Evolutionary conservation across 108 stramenopile species (phyloP), one percentile per base, ranked within the genome.

Genomic region (Schizochytrium sp.): DNA sequence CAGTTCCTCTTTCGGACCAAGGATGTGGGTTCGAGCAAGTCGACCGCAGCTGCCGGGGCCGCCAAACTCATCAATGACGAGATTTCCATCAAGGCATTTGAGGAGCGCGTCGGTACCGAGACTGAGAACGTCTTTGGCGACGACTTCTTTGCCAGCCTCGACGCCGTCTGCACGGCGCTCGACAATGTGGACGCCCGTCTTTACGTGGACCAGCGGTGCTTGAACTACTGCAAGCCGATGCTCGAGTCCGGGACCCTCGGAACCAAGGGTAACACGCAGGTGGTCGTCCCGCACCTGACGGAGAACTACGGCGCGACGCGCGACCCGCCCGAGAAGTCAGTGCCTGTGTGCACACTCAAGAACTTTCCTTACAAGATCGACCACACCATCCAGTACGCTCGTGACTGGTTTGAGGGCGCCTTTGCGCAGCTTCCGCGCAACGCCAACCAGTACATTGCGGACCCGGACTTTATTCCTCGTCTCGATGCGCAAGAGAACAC

Each of bases 361-460:
- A 98, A 98, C 95, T 99, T 98, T 90, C 99, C 99, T 60, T 98
- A 98, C 93, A 96, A 98, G 90, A 98, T 98, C 90, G 96, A 98
- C 90, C 98, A 98, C 93, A 97, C 97, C 14, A 87, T 99, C 88
- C 98, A 99, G 91, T 99, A 98, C 98, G 98, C 98, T 5, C 93
- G 99, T 23, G 99, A 99, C 92, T 98, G 96, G 93, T 99, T 99
- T 91, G 99, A 98, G 93, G 99, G 97, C 6, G 95, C 93, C 53
- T 98, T 98, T 94, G 96, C 96, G 91, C 99, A 99, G 90, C 92
- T 92, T 23, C 95, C 97, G 12, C 97, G 97, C 89, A 98, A 98
- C 88, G 98, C 96, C 60, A 98, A 98, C 91, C 87, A 93, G 41
- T 99, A 98, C 93, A 92, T 98, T 72, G 88, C 92, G 59, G 91